Evolutionary conservation across 768 basidiomycete genomes (phyloP), one percentile per base, ranked within the genome.

Genomic region (Mycena maculata): DNA sequence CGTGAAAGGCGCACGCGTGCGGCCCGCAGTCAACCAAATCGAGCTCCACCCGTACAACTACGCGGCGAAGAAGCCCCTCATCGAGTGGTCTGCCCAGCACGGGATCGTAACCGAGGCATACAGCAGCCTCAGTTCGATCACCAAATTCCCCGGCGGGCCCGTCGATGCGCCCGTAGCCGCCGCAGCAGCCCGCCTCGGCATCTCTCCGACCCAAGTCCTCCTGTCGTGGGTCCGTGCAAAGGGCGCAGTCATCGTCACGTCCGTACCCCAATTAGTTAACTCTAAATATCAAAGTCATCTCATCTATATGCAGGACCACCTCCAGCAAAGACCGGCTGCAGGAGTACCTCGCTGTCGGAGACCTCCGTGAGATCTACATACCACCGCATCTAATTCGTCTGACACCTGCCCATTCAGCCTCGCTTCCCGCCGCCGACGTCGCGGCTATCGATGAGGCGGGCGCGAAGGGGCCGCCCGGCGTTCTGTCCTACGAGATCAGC

Each of bases 21-120:
- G 76, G 58, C 83, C 85, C 0, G 83, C 63, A 6, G 67, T 69
- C 44, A 67, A 65, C 48, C 67, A 86, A 82, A 84, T 87, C 38
- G 67, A 72, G 23, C 76, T 87, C 58, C 83, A 86, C 69, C 86
- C 87, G 6, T 88, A 88, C 74, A 86, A 86, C 68, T 84, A 83
- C 68, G 74, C 78, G 1, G 65, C 78, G 54, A 78, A 80, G 63
- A 82, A 81, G 60, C 75, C 75, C 4, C 71, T 84, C 1, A 69
- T 88, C 33, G 81, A 81, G 39, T 86, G 75, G 72, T 77, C 79
- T 55, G 72, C 74, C 13, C 73, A 82, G 71, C 76, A 85, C 49
- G 78, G 78, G 18, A 85, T 88, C 63, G 79, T 83, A 3, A 80
- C 80, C 44, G 85, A 86, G 75, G 86, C 82, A 4, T 88, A 86